A percentile compares a stretch with the other conserved stretches of the same genome.
phyloP scores from a whole-genome alignment of 306 rosid species.

The Pachyrhizus erosus region DNA sequence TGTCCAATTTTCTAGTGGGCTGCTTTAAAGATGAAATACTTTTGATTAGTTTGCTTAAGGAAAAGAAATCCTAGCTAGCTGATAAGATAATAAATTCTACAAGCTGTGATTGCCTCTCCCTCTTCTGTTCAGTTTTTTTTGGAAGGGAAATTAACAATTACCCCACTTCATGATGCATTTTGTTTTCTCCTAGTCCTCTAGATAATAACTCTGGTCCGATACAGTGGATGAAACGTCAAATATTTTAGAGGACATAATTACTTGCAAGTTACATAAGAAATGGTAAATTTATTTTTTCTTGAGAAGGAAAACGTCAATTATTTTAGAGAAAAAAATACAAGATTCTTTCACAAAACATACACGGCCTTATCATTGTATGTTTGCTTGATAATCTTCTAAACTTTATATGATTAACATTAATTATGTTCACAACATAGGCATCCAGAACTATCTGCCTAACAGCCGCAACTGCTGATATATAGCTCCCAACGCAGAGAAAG shows the following conservation, averaged over 20 bases:
- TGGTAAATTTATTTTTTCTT: not conserved
- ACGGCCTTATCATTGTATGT: not conserved
- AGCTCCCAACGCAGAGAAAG: not conserved
- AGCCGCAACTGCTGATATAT: not conserved
- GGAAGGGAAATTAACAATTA: not conserved
- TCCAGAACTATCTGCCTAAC: not conserved
- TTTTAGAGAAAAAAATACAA: not conserved
- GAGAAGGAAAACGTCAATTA: not conserved
- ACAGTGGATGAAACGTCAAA: not conserved
- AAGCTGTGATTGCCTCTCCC: no score
- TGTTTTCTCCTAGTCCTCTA: not conserved
- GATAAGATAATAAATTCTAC: not conserved
- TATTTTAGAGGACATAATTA: no score
- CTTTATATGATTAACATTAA: not conserved
- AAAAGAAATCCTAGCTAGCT: not conserved
- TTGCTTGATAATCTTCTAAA: not conserved
- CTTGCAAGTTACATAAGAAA: not conserved
- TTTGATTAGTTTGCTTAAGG: not conserved
- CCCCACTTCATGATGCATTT: not conserved
- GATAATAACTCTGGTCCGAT: not conserved
- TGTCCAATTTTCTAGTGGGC: not conserved
- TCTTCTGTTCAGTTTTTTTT: not conserved
- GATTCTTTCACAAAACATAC: not conserved
- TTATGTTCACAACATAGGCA: not conserved
- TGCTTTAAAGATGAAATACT: not conserved